phyloP scores from a whole-genome alignment of 2,329 filamentous ascomycete genomes.

The Geosmithia putterillii region DNA sequence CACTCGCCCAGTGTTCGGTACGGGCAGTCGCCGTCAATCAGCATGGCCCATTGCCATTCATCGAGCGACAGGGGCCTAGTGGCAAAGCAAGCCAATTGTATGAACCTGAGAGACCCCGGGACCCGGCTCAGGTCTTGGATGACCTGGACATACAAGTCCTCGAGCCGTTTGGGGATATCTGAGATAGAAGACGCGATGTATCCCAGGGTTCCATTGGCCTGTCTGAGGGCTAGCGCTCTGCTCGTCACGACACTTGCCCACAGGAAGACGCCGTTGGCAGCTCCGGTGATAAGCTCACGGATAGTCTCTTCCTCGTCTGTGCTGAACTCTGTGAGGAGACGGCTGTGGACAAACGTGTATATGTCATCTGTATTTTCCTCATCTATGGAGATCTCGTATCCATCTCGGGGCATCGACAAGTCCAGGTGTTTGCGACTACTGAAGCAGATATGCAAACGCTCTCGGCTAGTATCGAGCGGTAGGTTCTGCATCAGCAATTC shows the following conservation, averaged over 20 bases:
- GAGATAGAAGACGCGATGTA: background rate
- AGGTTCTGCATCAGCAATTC: background rate
- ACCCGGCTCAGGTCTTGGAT: background rate
- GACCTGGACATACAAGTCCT: background rate
- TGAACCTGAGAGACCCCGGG: background rate
- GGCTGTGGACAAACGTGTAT: conserved; percentile 18
- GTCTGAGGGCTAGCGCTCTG: conserved; percentile 5
- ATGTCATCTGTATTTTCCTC: conserved; percentile 17
- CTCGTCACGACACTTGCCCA: conserved; percentile 31
- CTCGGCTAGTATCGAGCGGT: background rate
- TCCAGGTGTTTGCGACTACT: conserved; percentile 35
- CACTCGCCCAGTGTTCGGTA: background rate
- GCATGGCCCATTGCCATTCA: background rate
- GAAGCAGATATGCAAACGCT: conserved; percentile 22
- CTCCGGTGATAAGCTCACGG: conserved; percentile 18
- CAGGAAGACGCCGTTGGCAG: conserved; percentile 8
- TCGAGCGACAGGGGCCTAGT: background rate
- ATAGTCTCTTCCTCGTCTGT: conserved; percentile 3
- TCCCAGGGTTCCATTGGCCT: background rate
- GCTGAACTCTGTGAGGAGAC: conserved; percentile 10
- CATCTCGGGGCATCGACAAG: conserved; percentile 29
- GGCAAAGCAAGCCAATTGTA: background rate
- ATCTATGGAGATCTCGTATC: conserved; percentile 16
- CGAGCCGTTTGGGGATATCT: background rate
- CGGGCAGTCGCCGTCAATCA: conserved; percentile 12